Conservation (phyloP, 176 grass and related monocot genomes). For the Oryza longistaminata region DNA sequence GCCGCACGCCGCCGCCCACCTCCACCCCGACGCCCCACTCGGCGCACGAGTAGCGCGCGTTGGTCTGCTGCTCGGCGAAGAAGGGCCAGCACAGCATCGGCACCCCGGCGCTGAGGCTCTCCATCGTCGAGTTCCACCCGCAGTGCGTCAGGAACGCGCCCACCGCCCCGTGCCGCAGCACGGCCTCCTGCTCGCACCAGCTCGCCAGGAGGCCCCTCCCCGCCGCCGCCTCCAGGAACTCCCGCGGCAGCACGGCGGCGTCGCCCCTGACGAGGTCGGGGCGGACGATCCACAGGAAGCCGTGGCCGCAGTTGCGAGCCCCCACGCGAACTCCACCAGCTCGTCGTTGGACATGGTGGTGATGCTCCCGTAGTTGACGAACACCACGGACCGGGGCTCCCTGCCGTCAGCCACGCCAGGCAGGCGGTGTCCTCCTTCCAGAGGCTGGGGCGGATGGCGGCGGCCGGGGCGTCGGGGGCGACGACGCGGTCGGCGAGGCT, state of each 20-base stretch:
- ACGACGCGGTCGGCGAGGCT: not conserved
- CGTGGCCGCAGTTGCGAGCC: slow-evolving; percentile 48
- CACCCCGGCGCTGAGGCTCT: not conserved
- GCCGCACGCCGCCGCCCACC: no score
- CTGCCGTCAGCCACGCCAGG: slow-evolving; percentile 39
- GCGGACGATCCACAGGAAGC: slow-evolving; percentile 62
- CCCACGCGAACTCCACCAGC: slow-evolving; percentile 72
- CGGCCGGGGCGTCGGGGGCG: not conserved
- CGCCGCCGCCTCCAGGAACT: slow-evolving; percentile 32
- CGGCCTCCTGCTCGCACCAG: slow-evolving; percentile 40
- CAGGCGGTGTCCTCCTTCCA: slow-evolving; percentile 44
- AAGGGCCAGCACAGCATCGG: not conserved
- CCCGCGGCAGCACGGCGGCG: slow-evolving; percentile 19
- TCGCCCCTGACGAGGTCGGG: slow-evolving; percentile 49
- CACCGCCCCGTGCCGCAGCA: slow-evolving; percentile 39
- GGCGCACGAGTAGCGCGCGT: no score
- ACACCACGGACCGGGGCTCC: slow-evolving; percentile 27
- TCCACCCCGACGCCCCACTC: no score
- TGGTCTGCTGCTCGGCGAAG: no score
- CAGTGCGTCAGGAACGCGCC: slow-evolving; percentile 56
- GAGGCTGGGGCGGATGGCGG: slow-evolving; percentile 31
- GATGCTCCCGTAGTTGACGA: slow-evolving; percentile 42
- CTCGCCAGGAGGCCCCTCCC: slow-evolving; percentile 26
- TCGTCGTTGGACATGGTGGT: slow-evolving; percentile 7
- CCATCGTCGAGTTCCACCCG: slow-evolving; percentile 67